A percentile compares a stretch with the other conserved stretches of the same genome.
Conservation (phyloP, 2,329 filamentous ascomycete genomes). For the Metarhizium rileyi region DNA sequence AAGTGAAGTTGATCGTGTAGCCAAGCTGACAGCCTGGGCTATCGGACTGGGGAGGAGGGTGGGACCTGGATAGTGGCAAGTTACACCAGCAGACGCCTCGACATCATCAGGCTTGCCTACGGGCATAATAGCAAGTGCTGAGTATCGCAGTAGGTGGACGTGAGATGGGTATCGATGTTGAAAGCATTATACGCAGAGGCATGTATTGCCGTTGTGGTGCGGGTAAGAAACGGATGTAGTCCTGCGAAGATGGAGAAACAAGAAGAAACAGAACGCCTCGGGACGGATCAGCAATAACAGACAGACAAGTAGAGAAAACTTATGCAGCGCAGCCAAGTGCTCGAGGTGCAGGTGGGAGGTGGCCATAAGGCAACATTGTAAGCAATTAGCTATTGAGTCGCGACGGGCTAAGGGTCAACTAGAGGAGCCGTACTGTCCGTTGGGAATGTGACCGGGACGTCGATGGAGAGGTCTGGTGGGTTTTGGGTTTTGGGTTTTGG, state of each 20-base stretch:
- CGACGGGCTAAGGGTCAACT: constrained; percentile 1
- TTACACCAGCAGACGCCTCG: constrained; percentile 10
- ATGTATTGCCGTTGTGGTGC: neutral
- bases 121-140: neutral
- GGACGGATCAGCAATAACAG: neutral
- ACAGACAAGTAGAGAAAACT: neutral
- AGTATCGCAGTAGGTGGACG: neutral
- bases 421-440: constrained; percentile 2
- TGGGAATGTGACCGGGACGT: neutral
- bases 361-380: constrained; percentile 4
- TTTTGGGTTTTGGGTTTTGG: neutral
- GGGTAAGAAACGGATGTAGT: neutral
- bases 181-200: constrained; percentile 2
- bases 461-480: neutral
- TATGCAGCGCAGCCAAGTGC: neutral
- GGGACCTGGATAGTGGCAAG: constrained; percentile 16
- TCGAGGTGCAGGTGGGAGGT: neutral
- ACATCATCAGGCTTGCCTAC: constrained; percentile 1
- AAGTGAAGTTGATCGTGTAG: constrained; percentile 49
- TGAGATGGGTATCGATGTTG: neutral
- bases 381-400: neutral
- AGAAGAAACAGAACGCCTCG: neutral
- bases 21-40: constrained; percentile 49
- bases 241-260: neutral
- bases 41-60: constrained; percentile 49